Evolutionary conservation across 768 basidiomycete genomes (phyloP).

Genomic region (Dentipellis fragilis): DNA sequence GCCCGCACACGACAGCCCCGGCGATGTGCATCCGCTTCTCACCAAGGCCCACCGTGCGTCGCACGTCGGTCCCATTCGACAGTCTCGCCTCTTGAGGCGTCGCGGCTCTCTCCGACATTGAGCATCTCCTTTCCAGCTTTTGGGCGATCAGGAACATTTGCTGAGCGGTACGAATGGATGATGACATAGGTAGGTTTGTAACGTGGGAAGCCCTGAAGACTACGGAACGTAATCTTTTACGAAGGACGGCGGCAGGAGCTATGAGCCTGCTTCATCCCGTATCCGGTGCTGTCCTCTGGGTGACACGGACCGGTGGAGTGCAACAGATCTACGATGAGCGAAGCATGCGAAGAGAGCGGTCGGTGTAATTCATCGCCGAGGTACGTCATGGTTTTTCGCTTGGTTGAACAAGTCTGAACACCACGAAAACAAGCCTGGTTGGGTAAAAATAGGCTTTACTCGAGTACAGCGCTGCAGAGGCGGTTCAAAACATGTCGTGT

Average conservation of each 20-base stretch:
- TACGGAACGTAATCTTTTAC: slow-evolving; percentile 36
- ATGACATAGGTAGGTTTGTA: slow-evolving; percentile 13
- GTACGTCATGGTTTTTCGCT: slow-evolving; percentile 26
- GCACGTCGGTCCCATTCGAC: slow-evolving; percentile 40
- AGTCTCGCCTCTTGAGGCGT: slow-evolving; percentile 61
- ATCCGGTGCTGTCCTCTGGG: slow-evolving; percentile 47
- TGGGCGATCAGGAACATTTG: slow-evolving; percentile 49
- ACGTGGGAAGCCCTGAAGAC: slow-evolving; percentile 55
- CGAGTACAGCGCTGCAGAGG: too few species aligned
- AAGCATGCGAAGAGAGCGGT: slow-evolving; percentile 53
- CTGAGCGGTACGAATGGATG: slow-evolving; percentile 31
- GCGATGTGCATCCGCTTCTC: slow-evolving; percentile 71
- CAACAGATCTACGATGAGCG: slow-evolving; percentile 35
- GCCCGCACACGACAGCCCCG: slow-evolving; percentile 32
- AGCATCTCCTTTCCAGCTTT: slow-evolving; percentile 46
- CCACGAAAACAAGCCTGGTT: too few species aligned
- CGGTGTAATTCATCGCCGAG: slow-evolving; percentile 61
- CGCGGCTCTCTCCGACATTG: slow-evolving; percentile 39
- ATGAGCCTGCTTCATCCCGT: slow-evolving; percentile 51
- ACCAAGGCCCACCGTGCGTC: slow-evolving; percentile 29
- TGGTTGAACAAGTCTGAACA: too few species aligned
- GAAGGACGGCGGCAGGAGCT: slow-evolving; percentile 45
- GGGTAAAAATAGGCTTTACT: too few species aligned
- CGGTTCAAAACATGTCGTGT: too few species aligned
- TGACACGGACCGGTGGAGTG: slow-evolving; percentile 34